Conservation (phyloP, 2,329 filamentous ascomycete genomes). For the Fusarium staphyleae region DNA sequence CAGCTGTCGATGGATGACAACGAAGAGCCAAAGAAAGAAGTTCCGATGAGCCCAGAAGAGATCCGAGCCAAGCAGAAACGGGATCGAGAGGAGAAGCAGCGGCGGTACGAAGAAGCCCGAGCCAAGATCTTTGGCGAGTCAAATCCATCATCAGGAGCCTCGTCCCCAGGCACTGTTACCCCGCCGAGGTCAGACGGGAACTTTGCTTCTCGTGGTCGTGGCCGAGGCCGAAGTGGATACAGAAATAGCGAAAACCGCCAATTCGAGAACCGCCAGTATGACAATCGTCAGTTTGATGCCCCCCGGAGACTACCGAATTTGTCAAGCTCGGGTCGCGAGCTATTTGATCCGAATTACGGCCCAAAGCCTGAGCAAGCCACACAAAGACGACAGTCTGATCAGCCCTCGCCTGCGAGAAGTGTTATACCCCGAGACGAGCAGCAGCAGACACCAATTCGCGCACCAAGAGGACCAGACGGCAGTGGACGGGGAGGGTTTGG, state of each 20-base stretch:
- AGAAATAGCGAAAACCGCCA: conserved; percentile 43
- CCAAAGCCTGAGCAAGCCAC: conserved; percentile 65
- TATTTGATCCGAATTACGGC: conserved; percentile 80
- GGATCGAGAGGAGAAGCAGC: conserved; percentile 88
- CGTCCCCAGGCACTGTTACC: conserved; percentile 66
- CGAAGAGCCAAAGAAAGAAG: conserved; percentile 68
- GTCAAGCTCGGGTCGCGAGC: conserved; percentile 58
- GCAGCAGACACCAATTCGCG: conserved; percentile 73
- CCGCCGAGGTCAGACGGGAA: conserved; percentile 57
- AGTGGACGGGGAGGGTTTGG: conserved; percentile 80
- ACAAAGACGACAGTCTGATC: conserved; percentile 53
- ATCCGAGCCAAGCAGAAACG: conserved; percentile 77
- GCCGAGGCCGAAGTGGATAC: conserved; percentile 53
- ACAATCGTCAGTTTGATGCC: conserved; percentile 42
- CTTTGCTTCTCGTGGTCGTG: conserved; percentile 52
- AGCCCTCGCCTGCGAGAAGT: conserved; percentile 46
- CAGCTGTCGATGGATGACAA: conserved; percentile 58
- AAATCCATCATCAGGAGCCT: conserved; percentile 61
- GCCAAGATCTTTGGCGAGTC: conserved; percentile 83
- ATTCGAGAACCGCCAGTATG: conserved; percentile 44
- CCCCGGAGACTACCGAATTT: conserved; percentile 38
- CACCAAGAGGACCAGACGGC: conserved; percentile 79
- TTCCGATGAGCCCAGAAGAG: conserved; percentile 75
- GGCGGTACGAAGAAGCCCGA: conserved; percentile 85
- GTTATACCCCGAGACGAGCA: conserved; percentile 63